phyloP scores from a whole-genome alignment of 192 early-diverging fungal species.

The Obelidium mucronatum region DNA sequence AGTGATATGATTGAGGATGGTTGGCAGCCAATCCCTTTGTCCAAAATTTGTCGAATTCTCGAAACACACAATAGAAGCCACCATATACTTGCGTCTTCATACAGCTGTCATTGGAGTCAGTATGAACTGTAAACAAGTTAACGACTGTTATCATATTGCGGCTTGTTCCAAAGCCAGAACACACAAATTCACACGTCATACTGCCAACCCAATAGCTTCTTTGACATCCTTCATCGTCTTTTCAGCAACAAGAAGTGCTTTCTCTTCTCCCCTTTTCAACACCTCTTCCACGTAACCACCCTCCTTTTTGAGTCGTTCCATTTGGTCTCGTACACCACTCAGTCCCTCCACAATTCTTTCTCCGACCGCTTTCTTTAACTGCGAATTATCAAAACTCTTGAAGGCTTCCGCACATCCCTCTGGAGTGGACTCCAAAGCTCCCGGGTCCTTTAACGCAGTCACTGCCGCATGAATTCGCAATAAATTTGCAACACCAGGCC shows the following conservation, averaged over 20 bases:
- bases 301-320: conserved; percentile 65
- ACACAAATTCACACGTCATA: too few relatives aligned
- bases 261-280: conserved; percentile 68
- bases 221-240: conserved; percentile 65
- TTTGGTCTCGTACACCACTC: conserved; percentile 72
- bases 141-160: too few relatives aligned
- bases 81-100: too few relatives aligned
- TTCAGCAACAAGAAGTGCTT: conserved; percentile 67
- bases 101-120: too few relatives aligned
- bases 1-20: too few relatives aligned
- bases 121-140: too few relatives aligned
- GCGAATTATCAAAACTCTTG: conserved; percentile 57
- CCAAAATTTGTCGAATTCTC: too few relatives aligned
- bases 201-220: conserved; percentile 68
- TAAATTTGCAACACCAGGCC: conserved; percentile 88
- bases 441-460: conserved; percentile 10
- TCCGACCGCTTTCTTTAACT: conserved; percentile 78
- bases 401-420: conserved; percentile 62
- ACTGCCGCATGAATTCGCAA: conserved; percentile 76
- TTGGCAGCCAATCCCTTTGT: too few relatives aligned
- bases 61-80: too few relatives aligned
- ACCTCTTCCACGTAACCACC: conserved; percentile 67
- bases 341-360: conserved; percentile 69
- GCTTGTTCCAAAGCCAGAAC: too few relatives aligned
- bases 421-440: conserved; percentile 40